Evolutionary conservation across 2,329 filamentous ascomycete genomes (phyloP), one percentile per base, ranked within the genome.

Genomic region (Blastomyces percursus): DNA sequence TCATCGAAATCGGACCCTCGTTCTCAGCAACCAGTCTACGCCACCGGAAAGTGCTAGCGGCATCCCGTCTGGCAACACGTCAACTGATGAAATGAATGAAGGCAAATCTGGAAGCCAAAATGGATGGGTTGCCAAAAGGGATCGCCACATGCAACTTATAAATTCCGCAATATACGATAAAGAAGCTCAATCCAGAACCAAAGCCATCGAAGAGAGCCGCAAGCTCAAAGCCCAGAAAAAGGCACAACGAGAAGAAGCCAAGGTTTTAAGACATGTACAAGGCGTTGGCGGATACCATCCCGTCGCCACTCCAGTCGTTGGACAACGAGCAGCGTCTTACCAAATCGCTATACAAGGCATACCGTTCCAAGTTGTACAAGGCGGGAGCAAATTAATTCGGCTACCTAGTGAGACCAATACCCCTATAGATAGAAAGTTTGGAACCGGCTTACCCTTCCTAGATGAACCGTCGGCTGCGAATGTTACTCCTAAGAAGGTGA

Each of bases 331-430:
- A 71, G 75, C 67, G 74, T 77, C 67, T 80, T 80, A 89, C 71
- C 84, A 90, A 69, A 80, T 95, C 55, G 74, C 79, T 24, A 81
- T 95, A 60, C 82, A 90, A 61, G 89, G 87, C 68, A 84, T 93
- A 60, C 83, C 83, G 35, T 96, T 94, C 72, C 80, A 81, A 62
- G 85, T 96, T 46, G 80, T 84, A 21, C 85, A 88, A 66, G 86
- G 88, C 67, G 91, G 91, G 67, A 92, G 89, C 80, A 96, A 95
- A 76, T 82, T 96, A 50, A 80, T 89, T 65, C 88, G 88, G 71
- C 76, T 87, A 64, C 81, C 84, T 69, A 88, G 90, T 94, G 78
- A 80, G 83, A 72, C 61, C 62, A 57, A 61, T 64, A 32, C 48
- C 61, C 58, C 59, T 51, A 27, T 57, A 51, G 27, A 11, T 58